A percentile compares a stretch with the other conserved stretches of the same genome.
Evolutionary conservation across 805 yeast species (phyloP).

Genomic region (Barnettozyma sucrosica): DNA sequence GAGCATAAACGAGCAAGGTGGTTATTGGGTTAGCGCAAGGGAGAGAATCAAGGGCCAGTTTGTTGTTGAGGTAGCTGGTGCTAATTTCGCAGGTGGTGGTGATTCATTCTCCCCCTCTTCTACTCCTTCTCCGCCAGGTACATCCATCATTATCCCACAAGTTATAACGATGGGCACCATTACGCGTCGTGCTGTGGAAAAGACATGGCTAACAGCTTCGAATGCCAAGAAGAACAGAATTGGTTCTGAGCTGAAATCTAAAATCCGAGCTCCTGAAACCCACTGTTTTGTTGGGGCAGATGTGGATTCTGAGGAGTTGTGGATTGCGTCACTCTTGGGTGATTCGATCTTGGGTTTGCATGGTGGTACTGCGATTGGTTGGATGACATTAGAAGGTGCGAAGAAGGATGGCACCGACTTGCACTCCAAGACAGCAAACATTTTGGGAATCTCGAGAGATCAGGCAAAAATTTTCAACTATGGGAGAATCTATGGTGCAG

Average conservation of each 20-base stretch:
- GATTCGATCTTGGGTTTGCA: constrained; percentile 85
- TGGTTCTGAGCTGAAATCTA: constrained; percentile 90
- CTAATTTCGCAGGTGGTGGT: neutral
- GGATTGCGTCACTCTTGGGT: constrained; percentile 96
- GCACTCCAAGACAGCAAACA: constrained; percentile 89
- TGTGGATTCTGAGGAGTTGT: constrained; percentile 95
- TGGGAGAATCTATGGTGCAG: constrained; percentile 98
- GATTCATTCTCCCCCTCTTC: neutral
- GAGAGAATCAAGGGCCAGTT: constrained; percentile 80
- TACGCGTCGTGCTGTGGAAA: constrained; percentile 93
- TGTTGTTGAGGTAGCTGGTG: constrained; percentile 54
- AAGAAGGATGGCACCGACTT: constrained; percentile 88
- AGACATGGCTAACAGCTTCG: constrained; percentile 96
- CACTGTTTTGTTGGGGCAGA: constrained; percentile 96
- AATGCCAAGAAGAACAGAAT: constrained; percentile 81
- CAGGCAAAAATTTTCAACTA: constrained; percentile 95
- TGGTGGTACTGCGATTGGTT: constrained; percentile 95
- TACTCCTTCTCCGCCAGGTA: neutral
- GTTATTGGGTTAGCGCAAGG: constrained; percentile 92
- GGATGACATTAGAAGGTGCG: constrained; percentile 99
- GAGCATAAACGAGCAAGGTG: constrained; percentile 67
- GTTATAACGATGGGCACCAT: constrained; percentile 93
- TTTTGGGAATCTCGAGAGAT: constrained; percentile 81
- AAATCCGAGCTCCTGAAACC: constrained; percentile 81
- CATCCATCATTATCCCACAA: constrained; percentile 66